phyloP scores from a whole-genome alignment of 257 asterid genomes.

The Verbena officinalis region DNA sequence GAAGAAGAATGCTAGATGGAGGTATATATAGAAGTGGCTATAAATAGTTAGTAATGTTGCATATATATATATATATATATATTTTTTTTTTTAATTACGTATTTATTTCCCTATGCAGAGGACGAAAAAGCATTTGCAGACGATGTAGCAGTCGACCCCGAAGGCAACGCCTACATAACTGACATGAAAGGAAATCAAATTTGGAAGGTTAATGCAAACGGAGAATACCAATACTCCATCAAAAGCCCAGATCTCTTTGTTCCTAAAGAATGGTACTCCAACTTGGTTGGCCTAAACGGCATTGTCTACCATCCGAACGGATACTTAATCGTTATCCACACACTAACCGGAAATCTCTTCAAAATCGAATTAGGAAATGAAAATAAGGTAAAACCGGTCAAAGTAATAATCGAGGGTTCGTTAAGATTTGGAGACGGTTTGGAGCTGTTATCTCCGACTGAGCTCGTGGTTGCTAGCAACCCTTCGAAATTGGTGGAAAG shows the following conservation, averaged over 20 bases:
- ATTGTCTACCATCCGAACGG: conserved; percentile 90
- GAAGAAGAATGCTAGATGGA: no score
- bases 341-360: conserved; percentile 72
- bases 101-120: conserved; percentile 45
- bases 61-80: no score
- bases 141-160: conserved; percentile 75
- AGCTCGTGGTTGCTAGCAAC: conserved; percentile 78
- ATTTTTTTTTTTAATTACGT: no score
- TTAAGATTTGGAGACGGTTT: conserved; percentile 83
- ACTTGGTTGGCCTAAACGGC: conserved; percentile 70
- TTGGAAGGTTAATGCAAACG: conserved; percentile 77
- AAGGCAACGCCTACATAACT: conserved; percentile 80
- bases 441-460: conserved; percentile 66
- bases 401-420: conserved; percentile 43
- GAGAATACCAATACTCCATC: conserved; percentile 54
- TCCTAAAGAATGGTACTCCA: conserved; percentile 65
- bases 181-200: conserved; percentile 64
- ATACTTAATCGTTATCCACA: conserved; percentile 69
- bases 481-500: conserved; percentile 72
- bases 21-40: no score
- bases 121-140: conserved; percentile 70
- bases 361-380: conserved; percentile 54
- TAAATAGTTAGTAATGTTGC: neutral
- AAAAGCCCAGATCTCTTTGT: conserved; percentile 61
- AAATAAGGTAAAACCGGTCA: conserved; percentile 51